phyloP scores from a whole-genome alignment of 768 basidiomycete genomes.

The Boletus rubropictus region DNA sequence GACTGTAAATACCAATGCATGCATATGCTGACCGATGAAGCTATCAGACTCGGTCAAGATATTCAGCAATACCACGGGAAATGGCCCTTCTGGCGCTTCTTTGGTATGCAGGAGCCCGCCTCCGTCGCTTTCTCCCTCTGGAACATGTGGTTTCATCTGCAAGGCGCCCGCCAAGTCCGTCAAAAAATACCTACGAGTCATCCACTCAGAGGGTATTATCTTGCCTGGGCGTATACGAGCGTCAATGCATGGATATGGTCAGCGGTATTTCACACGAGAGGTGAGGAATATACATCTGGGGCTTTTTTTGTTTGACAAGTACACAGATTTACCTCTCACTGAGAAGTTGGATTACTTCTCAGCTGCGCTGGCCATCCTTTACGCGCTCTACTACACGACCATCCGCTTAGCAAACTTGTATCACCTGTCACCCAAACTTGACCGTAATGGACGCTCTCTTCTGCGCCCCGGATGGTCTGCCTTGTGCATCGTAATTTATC shows the following conservation, averaged over 20 bases:
- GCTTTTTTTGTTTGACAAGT: constrained; percentile 6
- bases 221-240: constrained; percentile 60
- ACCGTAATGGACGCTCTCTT: constrained; percentile 12
- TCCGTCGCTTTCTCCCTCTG: constrained; percentile 85
- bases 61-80: constrained; percentile 89
- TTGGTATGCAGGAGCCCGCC: constrained; percentile 92
- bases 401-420: constrained; percentile 78
- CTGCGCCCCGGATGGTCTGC: constrained; percentile 40
- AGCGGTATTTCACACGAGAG: constrained; percentile 86
- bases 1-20: constrained; percentile 90
- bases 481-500: constrained; percentile 50
- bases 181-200: constrained; percentile 47
- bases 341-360: constrained; percentile 96
- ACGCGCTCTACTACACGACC: constrained; percentile 70
- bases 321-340: constrained; percentile 69
- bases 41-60: constrained; percentile 34
- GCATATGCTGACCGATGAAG: constrained; percentile 65
- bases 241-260: constrained; percentile 94
- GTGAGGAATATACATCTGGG: constrained; percentile 37
- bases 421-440: constrained; percentile 31
- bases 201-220: constrained; percentile 66
- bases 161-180: constrained; percentile 49
- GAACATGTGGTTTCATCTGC: constrained; percentile 72
- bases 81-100: constrained; percentile 90
- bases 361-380: constrained; percentile 79